Base-by-base conservation (phyloP, 2,329 filamentous ascomycete genomes). In the Proliferodiscus dingleyae region DNA sequence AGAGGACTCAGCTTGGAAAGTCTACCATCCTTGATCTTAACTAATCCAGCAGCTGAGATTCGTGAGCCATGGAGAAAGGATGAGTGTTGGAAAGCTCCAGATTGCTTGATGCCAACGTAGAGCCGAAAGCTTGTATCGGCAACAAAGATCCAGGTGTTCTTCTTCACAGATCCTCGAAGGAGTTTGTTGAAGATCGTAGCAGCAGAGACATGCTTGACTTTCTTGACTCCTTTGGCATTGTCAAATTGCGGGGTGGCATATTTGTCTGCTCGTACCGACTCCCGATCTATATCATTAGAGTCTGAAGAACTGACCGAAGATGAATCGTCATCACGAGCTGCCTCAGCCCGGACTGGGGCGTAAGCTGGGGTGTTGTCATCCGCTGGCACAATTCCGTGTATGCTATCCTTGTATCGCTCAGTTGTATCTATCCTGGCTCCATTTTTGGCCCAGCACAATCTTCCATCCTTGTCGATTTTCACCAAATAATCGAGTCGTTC, bases 121-220 rank as follows among this genome's bases (percentile, higher is more conserved):
- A 95, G 72, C 1, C 87, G 80, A 64, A 90, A 93, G 1, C 79
- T 84, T 1, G 87, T 91, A 66, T 95, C 89, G 19, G 86, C 85
- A 6, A 90, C 89, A 59, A 95, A 96, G 53, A 95, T 94, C 90
- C 90, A 95, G 4, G 87, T 93, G 60, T 91, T 90, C 52, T 89
- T 89, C 64, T 83, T 86, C 30, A 89, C 85, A 0, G 85, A 83
- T 53, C 87, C 85, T 49, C 87, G 80, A 13, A 93, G 73, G 5
- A 95, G 72, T 52, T 86, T 85, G 64, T 93, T 88, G 63, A 91
- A 78, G 3, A 95, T 74, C 1, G 84, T 83, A 0, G 83, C 79
- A 1, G 85, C 79, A 4, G 79, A 86, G 2, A 89, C 71, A 58
- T 89, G 80, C 38, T 76, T 78, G 45, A 84, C 61, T 51, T 81